Evolutionary conservation across 805 yeast genomes (phyloP), one percentile per base, ranked within the genome.

Genomic region (Kluyveromyces wickerhamii): DNA sequence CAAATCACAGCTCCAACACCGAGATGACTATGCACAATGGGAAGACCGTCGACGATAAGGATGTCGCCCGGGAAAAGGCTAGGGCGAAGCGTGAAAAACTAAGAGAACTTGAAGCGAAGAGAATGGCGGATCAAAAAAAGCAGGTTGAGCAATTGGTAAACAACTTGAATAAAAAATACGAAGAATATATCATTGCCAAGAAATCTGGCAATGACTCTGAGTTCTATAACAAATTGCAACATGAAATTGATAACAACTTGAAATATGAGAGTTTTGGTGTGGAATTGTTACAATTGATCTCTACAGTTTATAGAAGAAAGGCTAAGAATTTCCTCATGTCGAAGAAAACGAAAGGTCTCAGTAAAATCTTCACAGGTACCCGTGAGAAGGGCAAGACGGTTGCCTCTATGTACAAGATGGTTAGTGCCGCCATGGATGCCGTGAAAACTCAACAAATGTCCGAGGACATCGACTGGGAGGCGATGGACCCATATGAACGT

Each of bases 261-360:
- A 92, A 92, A 58, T 74, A 86, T 71, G 98, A 92, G 66, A 84
- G 95, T 35, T 92, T 92, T 63, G 99, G 99, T 10, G 61, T 89
- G 33, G 95, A 89, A 60, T 67, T 92, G 33, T 64, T 89, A 44
- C 87, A 80, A 45, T 65, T 89, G 13, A 80, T 92, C 41, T 96
- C 97, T 13, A 71, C 71, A 40, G 73, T 84, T 4, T 92, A 92
- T 59, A 69, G 69, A 37, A 66, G 72, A 22, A 86, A 86, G 51
- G 94, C 94, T 2, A 66, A 73, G 38, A 84, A 82, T 16, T 77
- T 74, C 39, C 62, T 86, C 35, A 76, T 73, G 51, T 75, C 96
- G 0, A 78, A 79, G 49, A 83, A 77, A 57, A 81, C 89, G 21
- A 72, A 84, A 47, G 98, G 98, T 1, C 70, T 92, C 18, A 80